A percentile compares a stretch with the other conserved stretches of the same genome.
These are phyloP conservation scores for Apostasia shenzhenica DNA, from an alignment of 106 monocot genomes.

Conservation along the genomic window DNA sequence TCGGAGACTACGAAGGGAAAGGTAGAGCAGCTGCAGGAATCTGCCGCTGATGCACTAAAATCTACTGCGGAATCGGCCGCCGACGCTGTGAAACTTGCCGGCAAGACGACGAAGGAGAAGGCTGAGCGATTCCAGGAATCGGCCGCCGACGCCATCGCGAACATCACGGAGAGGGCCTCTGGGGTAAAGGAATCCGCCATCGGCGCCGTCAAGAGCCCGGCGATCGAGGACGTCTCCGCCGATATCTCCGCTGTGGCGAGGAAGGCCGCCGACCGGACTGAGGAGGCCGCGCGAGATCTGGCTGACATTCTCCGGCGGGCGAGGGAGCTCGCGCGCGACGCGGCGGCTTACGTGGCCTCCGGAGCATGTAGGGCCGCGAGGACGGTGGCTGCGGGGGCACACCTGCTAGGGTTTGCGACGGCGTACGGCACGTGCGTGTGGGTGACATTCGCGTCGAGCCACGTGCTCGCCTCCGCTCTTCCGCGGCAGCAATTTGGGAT, in stretches of 20 bases:
- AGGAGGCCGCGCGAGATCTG: slow-evolving; percentile 16
- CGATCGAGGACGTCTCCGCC: neutral
- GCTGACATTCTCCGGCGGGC: slow-evolving; percentile 34
- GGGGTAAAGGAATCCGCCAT: slow-evolving; percentile 6
- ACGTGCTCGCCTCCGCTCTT: slow-evolving; percentile 51
- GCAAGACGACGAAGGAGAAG: neutral
- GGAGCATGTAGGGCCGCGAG: slow-evolving; percentile 4
- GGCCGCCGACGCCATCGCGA: neutral
- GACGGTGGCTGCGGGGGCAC: slow-evolving; percentile 19
- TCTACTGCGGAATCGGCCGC: neutral
- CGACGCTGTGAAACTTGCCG: neutral
- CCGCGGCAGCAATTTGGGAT: slow-evolving; percentile 79
- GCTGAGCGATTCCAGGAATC: neutral
- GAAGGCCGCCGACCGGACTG: slow-evolving; percentile 15
- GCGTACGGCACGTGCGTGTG: slow-evolving; percentile 66
- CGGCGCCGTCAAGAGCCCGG: neutral
- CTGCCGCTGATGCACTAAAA: neutral
- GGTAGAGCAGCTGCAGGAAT: slow-evolving; percentile 4
- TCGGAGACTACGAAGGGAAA: neutral
- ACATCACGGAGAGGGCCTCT: slow-evolving; percentile 6
- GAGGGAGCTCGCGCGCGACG: slow-evolving; percentile 27
- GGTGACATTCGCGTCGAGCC: slow-evolving; percentile 86
- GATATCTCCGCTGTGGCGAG: slow-evolving; percentile 9
- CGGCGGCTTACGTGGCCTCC: slow-evolving; percentile 15
- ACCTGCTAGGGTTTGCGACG: slow-evolving; percentile 46